Evolutionary conservation across 108 stramenopile species (phyloP).

Genomic region (Thalassiosira profunda): DNA sequence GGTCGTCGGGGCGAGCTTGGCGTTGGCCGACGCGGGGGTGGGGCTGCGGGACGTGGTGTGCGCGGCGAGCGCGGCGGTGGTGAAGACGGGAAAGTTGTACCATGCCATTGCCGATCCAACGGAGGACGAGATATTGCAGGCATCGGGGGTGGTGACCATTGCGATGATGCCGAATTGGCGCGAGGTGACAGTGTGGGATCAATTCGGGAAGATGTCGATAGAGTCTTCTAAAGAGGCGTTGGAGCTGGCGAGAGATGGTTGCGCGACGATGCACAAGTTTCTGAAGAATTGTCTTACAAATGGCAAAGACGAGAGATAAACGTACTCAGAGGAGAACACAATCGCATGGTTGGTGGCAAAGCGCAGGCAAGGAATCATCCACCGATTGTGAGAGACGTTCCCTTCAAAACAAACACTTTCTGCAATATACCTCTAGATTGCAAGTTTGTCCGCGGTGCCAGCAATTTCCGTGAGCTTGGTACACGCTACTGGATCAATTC

Average conservation of each 20-base stretch:
- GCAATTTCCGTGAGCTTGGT: no score
- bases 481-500: no score
- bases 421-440: no score
- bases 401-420: no score
- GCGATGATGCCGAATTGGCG: conserved; percentile 84
- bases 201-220: conserved; percentile 62
- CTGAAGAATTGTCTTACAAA: conserved; percentile 66
- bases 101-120: conserved; percentile 71
- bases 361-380: no score
- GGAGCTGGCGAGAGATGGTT: conserved; percentile 80
- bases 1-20: conserved; percentile 71
- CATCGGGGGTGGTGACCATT: conserved; percentile 59
- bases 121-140: conserved; percentile 53
- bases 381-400: no score
- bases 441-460: no score
- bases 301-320: not conserved
- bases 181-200: conserved; percentile 85
- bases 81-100: conserved; percentile 15
- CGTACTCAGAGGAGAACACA: no score
- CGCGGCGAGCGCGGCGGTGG: conserved; percentile 62
- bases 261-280: conserved; percentile 78
- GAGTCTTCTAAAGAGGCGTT: conserved; percentile 60
- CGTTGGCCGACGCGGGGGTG: conserved; percentile 77
- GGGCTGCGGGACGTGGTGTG: conserved; percentile 74
- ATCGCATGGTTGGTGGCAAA: no score